Base-by-base conservation (phyloP, 1,139 yeast species). In the Pichia sp. region DNA sequence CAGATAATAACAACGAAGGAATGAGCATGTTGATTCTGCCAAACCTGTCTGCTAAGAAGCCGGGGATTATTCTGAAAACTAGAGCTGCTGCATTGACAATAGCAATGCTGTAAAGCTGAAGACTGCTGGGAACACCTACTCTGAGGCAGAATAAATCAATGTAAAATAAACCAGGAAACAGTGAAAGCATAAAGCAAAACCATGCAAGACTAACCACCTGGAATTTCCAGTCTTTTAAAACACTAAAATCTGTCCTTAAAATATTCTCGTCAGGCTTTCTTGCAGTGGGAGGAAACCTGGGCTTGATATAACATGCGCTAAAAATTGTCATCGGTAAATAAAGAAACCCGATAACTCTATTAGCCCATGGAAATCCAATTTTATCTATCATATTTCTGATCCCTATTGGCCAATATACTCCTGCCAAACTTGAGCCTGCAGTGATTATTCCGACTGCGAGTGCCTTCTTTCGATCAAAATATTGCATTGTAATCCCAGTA, bases 341-440 rank as follows among this genome's bases (percentile, higher is more conserved):
- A 52, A 75, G 63, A 55, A 77, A 76, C 1, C 76, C 80, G 26
- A 75, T 65, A 7, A 73, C 68, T 39, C 81, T 65, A 59, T 79
- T 80, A 0, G 80, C 74, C 75, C 87, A 70, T 59, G 68, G 67
- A 66, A 74, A 63, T 53, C 86, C 85, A 62, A 80, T 69, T 47
- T 66, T 58, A 4, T 60, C 54, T 45, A 70, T 64, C 39, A 76
- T 58, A 7, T 62, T 61, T 28, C 72, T 65, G n/a, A 74, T 65
- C 3, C 69, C 71, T 52, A 74, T 68, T 2, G 80, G 79, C 71
- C 76, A 76, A 26, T 74, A 71, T 16, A 84, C 74, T 2, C 89
- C 89, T 87, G n/a, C 90, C 6, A 76, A 66, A 8, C 86, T 82
- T 1, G 85, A 75, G 0, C 88, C 88, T 1, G 82, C 75, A 0